Evolutionary conservation across 2,329 filamentous ascomycete species (phyloP), one percentile per base, ranked within the genome.

Genomic region (Fusarium sublunatum): DNA sequence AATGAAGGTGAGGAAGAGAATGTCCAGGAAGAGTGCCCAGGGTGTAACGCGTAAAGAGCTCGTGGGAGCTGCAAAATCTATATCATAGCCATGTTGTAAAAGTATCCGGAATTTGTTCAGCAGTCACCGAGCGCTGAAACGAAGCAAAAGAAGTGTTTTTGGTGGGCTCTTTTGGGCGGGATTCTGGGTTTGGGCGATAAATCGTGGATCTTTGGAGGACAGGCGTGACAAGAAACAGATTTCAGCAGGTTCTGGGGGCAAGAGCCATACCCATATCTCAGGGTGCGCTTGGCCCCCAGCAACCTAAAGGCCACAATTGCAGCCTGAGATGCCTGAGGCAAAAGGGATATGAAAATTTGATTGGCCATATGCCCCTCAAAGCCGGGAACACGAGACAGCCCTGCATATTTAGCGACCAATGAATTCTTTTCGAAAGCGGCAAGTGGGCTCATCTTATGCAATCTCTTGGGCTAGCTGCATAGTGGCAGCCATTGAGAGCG

Each of bases 291-390:
- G 60, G 58, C 65, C 67, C 69, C 67, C 64, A 60, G 50, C 41
- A 61, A 61, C 49, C 50, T 41, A 41, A 66, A 65, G 62, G 45
- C 50, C 44, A 53, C 24, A 38, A 45, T 65, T 40, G 46, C 42
- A 34, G 65, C 70, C 70, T 64, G 39, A 67, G 47, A 57, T 70
- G 65, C 70, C 70, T 72, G 54, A 72, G 70, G 70, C 70, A 69
- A 6, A 19, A 19, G 19, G 19, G 19, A 32, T 7, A 25, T 1
- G 0, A 8, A 28, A 42, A 40, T 44, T 15, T 44, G 2, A 72
- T 72, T 71, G 68, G 70, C 11, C 35, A 40, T 34, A 40, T 32
- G 10, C 35, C 11, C 43, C 29, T 39, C 29, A 24, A 44, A 32
- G 48, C 47, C 29, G 54, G 58, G 48, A 56, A 64, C 67, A 58